These are phyloP conservation scores for Emericellopsis cladophorae DNA, from an alignment of 2,329 filamentous ascomycete genomes.

Conservation along the genomic window DNA sequence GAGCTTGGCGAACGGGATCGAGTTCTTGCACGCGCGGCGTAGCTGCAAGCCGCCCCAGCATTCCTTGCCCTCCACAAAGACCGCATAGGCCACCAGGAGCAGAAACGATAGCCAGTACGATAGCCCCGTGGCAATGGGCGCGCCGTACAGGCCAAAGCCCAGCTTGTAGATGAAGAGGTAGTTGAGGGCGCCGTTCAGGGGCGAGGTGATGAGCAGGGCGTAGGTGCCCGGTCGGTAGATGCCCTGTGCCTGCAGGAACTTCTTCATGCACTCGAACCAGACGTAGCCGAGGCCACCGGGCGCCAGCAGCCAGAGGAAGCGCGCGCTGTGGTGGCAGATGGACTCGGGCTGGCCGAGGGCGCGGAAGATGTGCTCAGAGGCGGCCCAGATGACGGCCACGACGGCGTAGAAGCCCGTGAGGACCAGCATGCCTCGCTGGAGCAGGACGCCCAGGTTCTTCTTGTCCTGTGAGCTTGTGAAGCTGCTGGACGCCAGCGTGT, in stretches of 20 bases:
- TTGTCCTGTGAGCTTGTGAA: slow-evolving; percentile 69
- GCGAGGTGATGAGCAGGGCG: slow-evolving; percentile 70
- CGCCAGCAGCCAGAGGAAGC: slow-evolving; percentile 60
- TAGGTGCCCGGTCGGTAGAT: slow-evolving; percentile 78
- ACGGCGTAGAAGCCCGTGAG: slow-evolving; percentile 61
- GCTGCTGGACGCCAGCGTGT: slow-evolving; percentile 71
- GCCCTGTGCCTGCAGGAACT: slow-evolving; percentile 79
- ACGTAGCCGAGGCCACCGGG: slow-evolving; percentile 78
- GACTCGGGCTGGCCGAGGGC: slow-evolving; percentile 66
- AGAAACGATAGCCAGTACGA: slow-evolving; percentile 79
- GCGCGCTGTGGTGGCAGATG: slow-evolving; percentile 60
- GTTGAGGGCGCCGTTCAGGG: slow-evolving; percentile 69
- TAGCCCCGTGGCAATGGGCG: slow-evolving; percentile 70
- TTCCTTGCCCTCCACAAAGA: slow-evolving; percentile 56
- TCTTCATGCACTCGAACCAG: slow-evolving; percentile 78
- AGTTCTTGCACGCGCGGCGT: slow-evolving; percentile 50
- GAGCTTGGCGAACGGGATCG: slow-evolving; percentile 59
- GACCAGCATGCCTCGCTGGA: slow-evolving; percentile 66
- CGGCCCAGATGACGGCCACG: slow-evolving; percentile 62
- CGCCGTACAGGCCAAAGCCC: slow-evolving; percentile 60
- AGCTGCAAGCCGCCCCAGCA: slow-evolving; percentile 69
- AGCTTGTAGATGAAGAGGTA: slow-evolving; percentile 67
- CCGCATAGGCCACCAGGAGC: slow-evolving; percentile 60
- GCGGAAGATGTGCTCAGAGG: slow-evolving; percentile 61
- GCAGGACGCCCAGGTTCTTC: slow-evolving; percentile 62